Evolutionary conservation across 768 basidiomycete genomes (phyloP), one percentile per base, ranked within the genome.

Genomic region (Porphyrellus cyaneotinctus): DNA sequence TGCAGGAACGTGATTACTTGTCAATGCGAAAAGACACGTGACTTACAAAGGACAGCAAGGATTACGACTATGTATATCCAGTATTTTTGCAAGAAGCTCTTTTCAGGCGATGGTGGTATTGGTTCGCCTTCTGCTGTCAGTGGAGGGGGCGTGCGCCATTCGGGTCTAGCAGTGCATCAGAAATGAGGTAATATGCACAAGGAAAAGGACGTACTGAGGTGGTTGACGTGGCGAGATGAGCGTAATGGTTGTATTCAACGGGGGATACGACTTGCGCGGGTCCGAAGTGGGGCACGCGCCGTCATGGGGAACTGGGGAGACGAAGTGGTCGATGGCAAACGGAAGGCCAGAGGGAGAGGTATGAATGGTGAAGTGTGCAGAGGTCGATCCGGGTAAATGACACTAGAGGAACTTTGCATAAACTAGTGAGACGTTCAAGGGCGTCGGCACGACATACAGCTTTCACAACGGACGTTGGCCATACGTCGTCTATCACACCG

Each of bases 61-160:
- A 80, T 67, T 4, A 82, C 76, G 37, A 77, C 72, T 33, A 91
- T 79, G 61, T 92, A 93, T 69, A 93, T 75, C 93, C 93, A 95
- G 68, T 95, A 95, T 66, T 93, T 94, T 63, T 91, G 87, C 37
- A 93, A 51, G 69, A 94, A 91, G 12, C 82, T 73, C 69, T 92
- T 88, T 64, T 95, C 90, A 0, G 79, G 77, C 31, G 73, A 65
- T 0, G 84, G 79, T 52, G 75, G 66, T 22, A 87, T 72, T 18
- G 82, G 78, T 61, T 82, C 78, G 42, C 90, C 90, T 62, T 86
- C 75, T 15, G 80, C 71, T 10, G 82, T 82, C 22, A 91, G 66
- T 6, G 81, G 82, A 10, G 86, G 87, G 10, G 88, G 88, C 1
- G 75, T 70, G 48, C 80, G 82, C 35, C 91, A 75, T 53, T 81